Conservation (phyloP, 805 yeast genomes). For the Candida cerambycidarum region DNA sequence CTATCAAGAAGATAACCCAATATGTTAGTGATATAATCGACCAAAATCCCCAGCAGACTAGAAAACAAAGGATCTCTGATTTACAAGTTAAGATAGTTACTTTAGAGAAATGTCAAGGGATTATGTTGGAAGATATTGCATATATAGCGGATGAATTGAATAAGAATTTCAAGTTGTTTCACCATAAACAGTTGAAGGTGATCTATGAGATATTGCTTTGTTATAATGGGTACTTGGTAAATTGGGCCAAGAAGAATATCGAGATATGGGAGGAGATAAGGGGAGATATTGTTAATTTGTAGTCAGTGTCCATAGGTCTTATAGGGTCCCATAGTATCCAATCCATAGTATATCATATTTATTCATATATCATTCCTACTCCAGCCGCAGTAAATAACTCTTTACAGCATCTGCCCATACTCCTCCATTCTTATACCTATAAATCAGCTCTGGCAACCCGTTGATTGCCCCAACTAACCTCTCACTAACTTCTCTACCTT, state of each 20-base stretch:
- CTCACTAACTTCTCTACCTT: conserved; percentile 40
- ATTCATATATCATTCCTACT: no score
- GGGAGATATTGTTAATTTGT: conserved; percentile 34
- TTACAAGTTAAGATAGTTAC: conserved; percentile 51
- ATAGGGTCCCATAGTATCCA: no score
- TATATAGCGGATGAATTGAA: conserved; percentile 45
- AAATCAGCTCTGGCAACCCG: conserved; percentile 58
- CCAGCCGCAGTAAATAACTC: conserved; percentile 23
- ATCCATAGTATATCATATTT: no score
- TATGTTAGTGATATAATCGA: conserved; percentile 58
- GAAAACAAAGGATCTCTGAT: conserved; percentile 52
- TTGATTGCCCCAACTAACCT: conserved; percentile 62
- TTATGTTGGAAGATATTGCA: conserved; percentile 42
- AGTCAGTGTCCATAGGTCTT: no score
- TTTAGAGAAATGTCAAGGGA: conserved; percentile 50
- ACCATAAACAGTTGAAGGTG: conserved; percentile 48
- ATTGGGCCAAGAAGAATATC: conserved; percentile 67
- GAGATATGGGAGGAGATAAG: conserved; percentile 69
- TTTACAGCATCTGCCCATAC: conserved; percentile 71
- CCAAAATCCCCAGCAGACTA: conserved; percentile 62
- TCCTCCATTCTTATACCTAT: conserved; percentile 59
- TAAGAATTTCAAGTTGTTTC: conserved; percentile 50
- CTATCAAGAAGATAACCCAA: conserved; percentile 51
- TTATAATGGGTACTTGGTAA: conserved; percentile 55
- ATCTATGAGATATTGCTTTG: conserved; percentile 51